Conservation (phyloP, 2,329 filamentous ascomycete genomes). For the Lachnellula subtilissima region DNA sequence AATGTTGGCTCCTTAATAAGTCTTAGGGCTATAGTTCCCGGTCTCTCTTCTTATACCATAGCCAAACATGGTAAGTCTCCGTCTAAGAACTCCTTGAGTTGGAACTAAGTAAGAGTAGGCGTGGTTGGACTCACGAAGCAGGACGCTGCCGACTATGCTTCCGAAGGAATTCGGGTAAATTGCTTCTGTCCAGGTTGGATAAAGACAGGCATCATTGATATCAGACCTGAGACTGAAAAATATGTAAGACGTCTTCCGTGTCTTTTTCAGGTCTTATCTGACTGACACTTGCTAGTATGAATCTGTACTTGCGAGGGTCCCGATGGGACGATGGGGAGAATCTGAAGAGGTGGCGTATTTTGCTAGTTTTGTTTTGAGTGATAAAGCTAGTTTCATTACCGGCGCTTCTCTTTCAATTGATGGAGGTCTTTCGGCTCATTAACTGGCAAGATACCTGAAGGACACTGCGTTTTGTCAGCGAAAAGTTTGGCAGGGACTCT, state of each 20-base stretch:
- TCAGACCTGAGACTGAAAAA: background rate
- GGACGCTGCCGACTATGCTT: conserved; percentile 29
- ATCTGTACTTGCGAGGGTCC: conserved; percentile 5
- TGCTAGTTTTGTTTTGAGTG: conserved; percentile 22
- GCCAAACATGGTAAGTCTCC: conserved; percentile 17
- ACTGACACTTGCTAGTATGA: conserved; percentile 7
- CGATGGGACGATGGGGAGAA: conserved; percentile 15
- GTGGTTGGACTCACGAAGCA: conserved; percentile 32
- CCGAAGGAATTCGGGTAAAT: conserved; percentile 20
- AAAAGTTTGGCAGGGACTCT: background rate
- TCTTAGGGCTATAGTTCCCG: conserved; percentile 2
- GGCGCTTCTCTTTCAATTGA: conserved; percentile 18
- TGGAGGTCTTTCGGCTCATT: conserved; percentile 16
- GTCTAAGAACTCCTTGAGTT: too few relatives aligned
- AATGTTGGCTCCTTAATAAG: conserved; percentile 21
- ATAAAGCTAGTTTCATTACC: conserved; percentile 22
- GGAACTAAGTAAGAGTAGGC: background rate
- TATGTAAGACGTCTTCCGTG: conserved; percentile 3
- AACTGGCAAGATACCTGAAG: background rate
- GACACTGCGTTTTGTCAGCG: background rate
- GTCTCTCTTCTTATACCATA: conserved; percentile 16
- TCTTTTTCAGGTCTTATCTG: background rate
- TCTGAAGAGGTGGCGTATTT: conserved; percentile 19
- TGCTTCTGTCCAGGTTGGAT: conserved; percentile 25
- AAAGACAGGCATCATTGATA: conserved; percentile 11